Percentiles rank a stretch among this genome's conserved stretches.
phyloP scores from a whole-genome alignment of 2,329 filamentous ascomycete species.

The Fusarium neocosmosporiellum region DNA sequence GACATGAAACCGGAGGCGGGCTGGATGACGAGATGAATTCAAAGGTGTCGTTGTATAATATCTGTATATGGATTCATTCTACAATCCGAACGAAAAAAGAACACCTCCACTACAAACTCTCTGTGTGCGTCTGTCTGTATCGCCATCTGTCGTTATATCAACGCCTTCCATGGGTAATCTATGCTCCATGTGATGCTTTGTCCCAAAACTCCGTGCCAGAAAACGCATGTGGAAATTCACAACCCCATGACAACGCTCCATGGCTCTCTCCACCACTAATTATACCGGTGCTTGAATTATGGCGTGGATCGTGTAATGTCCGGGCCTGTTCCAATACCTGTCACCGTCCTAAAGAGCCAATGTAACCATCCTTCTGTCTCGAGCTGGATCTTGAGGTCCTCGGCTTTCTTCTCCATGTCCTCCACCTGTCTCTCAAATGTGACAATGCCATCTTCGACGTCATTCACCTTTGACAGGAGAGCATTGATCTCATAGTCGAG shows the following conservation, averaged over 20 bases:
- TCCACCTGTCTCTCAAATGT: conserved; percentile 84
- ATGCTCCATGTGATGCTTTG: conserved; percentile 9
- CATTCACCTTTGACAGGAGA: conserved; percentile 82
- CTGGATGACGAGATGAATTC: conserved; percentile 8
- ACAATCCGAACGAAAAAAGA: conserved; percentile 34
- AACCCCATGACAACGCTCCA: conserved; percentile 6
- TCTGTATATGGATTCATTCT: conserved; percentile 37
- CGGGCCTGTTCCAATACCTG: conserved; percentile 69
- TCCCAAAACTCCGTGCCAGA: conserved; percentile 33
- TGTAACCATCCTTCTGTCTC: conserved; percentile 73
- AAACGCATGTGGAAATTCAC: conserved; percentile 4
- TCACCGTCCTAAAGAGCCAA: conserved; percentile 72
- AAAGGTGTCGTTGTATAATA: conserved; percentile 41
- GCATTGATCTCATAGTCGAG: conserved; percentile 92
- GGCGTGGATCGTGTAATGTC: conserved; percentile 58
- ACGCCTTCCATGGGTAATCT: conserved; percentile 20
- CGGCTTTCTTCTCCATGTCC: conserved; percentile 74
- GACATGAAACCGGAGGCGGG: conserved; percentile 26
- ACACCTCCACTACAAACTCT: conserved; percentile 16
- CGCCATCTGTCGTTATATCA: not conserved
- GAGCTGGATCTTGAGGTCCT: conserved; percentile 70
- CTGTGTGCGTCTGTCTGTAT: not conserved
- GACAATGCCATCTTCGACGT: conserved; percentile 84
- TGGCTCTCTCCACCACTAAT: not conserved
- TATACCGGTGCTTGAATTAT: conserved; percentile 21